phyloP scores from a whole-genome alignment of 1,139 yeast species.

The Yamadazyma kanchanaburiensis region DNA sequence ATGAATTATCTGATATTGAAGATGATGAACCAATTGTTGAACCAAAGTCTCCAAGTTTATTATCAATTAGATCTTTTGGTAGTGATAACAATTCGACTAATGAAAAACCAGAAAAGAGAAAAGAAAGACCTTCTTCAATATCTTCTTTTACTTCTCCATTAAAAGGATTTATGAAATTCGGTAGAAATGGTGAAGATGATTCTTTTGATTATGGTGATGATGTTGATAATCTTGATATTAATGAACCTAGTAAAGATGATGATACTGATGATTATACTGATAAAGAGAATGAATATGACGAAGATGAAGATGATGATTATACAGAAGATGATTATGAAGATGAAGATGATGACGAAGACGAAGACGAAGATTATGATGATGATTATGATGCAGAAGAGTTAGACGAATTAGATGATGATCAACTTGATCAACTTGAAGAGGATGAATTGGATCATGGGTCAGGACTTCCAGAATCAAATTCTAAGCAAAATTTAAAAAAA shows the following conservation, averaged over 20 bases:
- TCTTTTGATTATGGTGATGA: conserved; percentile 15
- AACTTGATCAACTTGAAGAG: conserved; percentile 22
- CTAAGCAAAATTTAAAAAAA: not conserved
- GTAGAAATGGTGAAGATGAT: conserved; percentile 16
- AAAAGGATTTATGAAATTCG: conserved; percentile 41
- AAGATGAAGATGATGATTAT: conserved; percentile 16
- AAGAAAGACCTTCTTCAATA: conserved; percentile 33
- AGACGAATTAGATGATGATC: conserved; percentile 22
- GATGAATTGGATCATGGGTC: conserved; percentile 16
- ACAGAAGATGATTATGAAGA: conserved; percentile 14
- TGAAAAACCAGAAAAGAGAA: conserved; percentile 5
- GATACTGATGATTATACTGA: conserved; percentile 8
- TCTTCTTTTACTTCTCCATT: conserved; percentile 42
- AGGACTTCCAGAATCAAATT: conserved; percentile 4
- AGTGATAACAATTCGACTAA: conserved; percentile 5
- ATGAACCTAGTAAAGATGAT: conserved; percentile 5
- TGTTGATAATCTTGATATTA: conserved; percentile 11
- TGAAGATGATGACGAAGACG: conserved; percentile 20
- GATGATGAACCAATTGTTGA: conserved; percentile 21
- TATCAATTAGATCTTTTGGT: conserved; percentile 16
- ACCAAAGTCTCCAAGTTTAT: conserved; percentile 17
- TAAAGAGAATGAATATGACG: conserved; percentile 14
- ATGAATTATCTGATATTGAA: conserved; percentile 51
- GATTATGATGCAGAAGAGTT: conserved; percentile 23
- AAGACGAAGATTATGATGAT: conserved; percentile 27